Base-by-base conservation (phyloP, 2,329 filamentous ascomycete species). In the Neofusicoccum cordaticola region DNA sequence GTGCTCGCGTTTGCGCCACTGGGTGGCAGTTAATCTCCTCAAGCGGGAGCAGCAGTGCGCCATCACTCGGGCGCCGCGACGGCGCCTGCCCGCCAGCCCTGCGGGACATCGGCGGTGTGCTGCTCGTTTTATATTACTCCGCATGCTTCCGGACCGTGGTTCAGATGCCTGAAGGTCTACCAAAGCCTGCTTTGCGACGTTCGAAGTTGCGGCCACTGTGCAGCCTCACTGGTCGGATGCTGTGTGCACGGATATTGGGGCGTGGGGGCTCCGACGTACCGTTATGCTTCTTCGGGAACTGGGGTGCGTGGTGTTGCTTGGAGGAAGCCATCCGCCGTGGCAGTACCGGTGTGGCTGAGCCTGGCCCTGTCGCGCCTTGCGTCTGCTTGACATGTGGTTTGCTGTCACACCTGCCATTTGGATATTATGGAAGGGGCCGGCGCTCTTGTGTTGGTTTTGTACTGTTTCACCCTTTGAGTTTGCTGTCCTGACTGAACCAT, bases 81-180 rank as follows among this genome's bases (percentile, higher is more conserved):
- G 22, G 22, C 22, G 27, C 5, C 27, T 31, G 27, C 27, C 27
- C 27, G 27, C 27, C 27, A 31, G 42, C n/a, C 42, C 42, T 48
- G 45, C 45, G 6, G 27, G 27, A 5, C 27, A 31, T 31, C 27
- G 27, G 27, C 27, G 27, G 27, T 5, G 27, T 31, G 27, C 27
- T 31, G 47, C 47, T 50, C 27, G 19, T 45, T 56, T 7, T 9
- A 44, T 17, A 44, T 19, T 19, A 22, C 48, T 52, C 51, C 51
- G 34, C 35, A 44, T 44, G 39, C 37, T 34, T 57, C 53, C 22
- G 39, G 41, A 31, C 53, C 53, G 53, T 58, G 53, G 53, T 58
- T 58, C 41, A 42, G 39, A 44, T 45, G 53, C 53, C 53, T 31
- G 53, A 31, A 58, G 53, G 53, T 45, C 53, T 42, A 58, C 53